These are phyloP conservation scores for Colletotrichum trifolii DNA, from an alignment of 2,329 filamentous ascomycete species.

Conservation along the genomic window DNA sequence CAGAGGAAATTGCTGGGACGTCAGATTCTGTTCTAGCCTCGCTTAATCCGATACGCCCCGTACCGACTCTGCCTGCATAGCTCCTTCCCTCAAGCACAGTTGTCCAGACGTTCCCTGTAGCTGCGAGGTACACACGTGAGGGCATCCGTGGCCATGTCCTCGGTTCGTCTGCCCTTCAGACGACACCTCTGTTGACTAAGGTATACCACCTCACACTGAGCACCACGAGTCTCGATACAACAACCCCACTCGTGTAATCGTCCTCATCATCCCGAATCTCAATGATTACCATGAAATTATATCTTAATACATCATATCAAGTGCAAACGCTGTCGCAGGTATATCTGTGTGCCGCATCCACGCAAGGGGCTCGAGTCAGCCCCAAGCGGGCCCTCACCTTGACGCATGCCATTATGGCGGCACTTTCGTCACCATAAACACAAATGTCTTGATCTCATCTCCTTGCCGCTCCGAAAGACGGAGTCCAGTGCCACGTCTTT, in stretches of 20 bases:
- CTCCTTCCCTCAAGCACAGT: not conserved
- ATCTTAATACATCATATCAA: not conserved
- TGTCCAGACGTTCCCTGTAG: not conserved
- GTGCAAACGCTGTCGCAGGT: conserved; percentile 29
- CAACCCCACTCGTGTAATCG: not conserved
- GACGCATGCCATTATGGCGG: conserved; percentile 18
- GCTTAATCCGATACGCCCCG: conserved; percentile 26
- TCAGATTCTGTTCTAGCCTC: conserved; percentile 17
- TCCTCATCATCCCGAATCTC: not conserved
- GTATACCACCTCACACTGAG: too few species aligned
- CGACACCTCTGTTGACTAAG: too few species aligned
- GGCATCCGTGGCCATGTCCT: too few species aligned
- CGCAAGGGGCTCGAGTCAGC: conserved; percentile 13
- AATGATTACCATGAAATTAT: not conserved
- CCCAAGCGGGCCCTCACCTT: conserved; percentile 4
- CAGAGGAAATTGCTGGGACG: conserved; percentile 21
- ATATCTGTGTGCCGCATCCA: not conserved
- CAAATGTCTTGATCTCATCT: conserved; percentile 18
- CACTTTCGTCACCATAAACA: conserved; percentile 2
- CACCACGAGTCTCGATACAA: too few species aligned
- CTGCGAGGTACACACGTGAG: not conserved
- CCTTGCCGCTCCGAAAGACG: not conserved
- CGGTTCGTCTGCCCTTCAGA: not conserved
- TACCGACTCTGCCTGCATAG: conserved; percentile 7
- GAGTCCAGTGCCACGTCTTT: not conserved